Evolutionary conservation across 2,329 filamentous ascomycete genomes (phyloP).

Genomic region (Fonsecaea multimorphosa): DNA sequence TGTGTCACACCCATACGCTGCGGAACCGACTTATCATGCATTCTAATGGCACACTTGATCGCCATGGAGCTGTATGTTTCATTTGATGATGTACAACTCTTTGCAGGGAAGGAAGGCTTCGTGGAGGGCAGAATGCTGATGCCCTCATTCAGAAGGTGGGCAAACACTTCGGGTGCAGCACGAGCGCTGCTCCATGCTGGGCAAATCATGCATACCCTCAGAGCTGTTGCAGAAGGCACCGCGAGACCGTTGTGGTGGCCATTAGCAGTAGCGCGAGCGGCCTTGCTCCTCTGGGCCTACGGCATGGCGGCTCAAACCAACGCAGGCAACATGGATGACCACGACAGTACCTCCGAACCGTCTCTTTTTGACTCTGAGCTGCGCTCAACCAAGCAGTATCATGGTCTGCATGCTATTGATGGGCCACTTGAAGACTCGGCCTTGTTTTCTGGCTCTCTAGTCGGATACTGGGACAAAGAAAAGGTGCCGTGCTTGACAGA

Average conservation of each 20-base stretch:
- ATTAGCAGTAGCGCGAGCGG: constrained; percentile 7
- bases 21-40: constrained; percentile 9
- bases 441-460: neutral
- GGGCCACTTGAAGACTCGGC: neutral
- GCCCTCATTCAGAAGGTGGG: constrained; percentile 11
- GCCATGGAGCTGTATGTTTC: constrained; percentile 12
- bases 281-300: constrained; percentile 14
- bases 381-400: neutral
- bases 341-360: neutral
- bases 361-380: neutral
- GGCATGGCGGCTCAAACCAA: neutral
- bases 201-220: neutral
- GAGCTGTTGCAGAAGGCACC: neutral
- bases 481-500: neutral
- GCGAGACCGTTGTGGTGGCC: constrained; percentile 9
- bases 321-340: neutral
- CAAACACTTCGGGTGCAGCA: constrained; percentile 10
- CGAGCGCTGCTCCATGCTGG: constrained; percentile 8
- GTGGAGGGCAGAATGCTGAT: constrained; percentile 13
- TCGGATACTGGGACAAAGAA: neutral
- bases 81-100: constrained; percentile 9
- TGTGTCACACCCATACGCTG: neutral
- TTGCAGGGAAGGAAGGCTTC: constrained; percentile 11
- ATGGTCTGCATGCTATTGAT: neutral
- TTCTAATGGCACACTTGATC: constrained; percentile 10